Base-by-base conservation (phyloP, 495 filamentous ascomycete species). In the Xylaria bambusicola region DNA sequence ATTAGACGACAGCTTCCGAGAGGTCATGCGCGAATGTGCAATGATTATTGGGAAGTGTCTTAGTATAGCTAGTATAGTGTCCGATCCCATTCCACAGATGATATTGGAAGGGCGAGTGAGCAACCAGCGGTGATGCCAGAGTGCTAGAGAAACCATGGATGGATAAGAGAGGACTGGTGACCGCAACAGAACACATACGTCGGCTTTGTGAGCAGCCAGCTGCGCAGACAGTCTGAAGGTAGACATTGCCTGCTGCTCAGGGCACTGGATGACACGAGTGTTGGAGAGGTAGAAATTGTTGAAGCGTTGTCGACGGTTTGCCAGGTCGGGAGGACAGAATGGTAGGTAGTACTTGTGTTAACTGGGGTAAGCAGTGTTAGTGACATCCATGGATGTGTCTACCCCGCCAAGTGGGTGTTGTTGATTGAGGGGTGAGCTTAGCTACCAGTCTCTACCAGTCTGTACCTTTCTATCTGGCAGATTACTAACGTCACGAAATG, bases 171-270 rank as follows among this genome's bases (percentile, higher is more conserved):
- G 46, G 38, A 52, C 57, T 40, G 52, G 33, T 58, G 54, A 58
- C 68, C 61, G 57, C 48, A 55, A 50, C 58, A 33, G 29, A 33
- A 33, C 29, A 70, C 86, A 80, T 82, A 93, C 91, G 85, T 96
- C 91, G 71, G 89, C 86, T 66, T 88, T 83, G 64, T 96, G 91
- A 67, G 85, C 91, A 67, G 84, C 80, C 46, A 96, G 79, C 70
- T 88, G 84, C 65, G 91, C 88, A 56, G 91, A 90, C 64, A 96
- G 85, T 80, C 90, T 93, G 81, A 86, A 96, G 68, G 80, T 75
- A 21, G 73, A 62, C 79, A 82, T 83, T 56, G 52, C 63, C 48
- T 44, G 47, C 48, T 26, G 27, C 40, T 36, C 9, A 24, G 10
- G 24, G 50, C 7, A 41, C 23, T 21, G 7, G n/a, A 41, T 40